Evolutionary conservation across 1,139 yeast species (phyloP).

Genomic region (Candida glucosophila): DNA sequence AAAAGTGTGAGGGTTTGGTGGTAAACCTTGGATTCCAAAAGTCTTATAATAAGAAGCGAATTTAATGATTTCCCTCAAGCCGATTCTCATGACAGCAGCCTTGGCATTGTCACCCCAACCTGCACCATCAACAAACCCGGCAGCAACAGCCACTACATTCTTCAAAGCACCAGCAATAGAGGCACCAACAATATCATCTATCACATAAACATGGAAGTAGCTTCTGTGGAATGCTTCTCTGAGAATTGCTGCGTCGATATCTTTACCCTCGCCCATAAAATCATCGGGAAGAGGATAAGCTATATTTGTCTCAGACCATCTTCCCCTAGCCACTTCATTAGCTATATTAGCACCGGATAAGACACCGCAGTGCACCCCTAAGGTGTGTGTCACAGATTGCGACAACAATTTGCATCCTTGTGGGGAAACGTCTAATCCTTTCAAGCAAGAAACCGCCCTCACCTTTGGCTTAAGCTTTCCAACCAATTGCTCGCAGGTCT

Average conservation of each 20-base stretch:
- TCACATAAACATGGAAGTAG: conserved; percentile 87
- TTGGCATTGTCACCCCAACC: conserved; percentile 99
- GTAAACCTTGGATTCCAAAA: conserved; percentile 62
- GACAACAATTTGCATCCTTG: conserved; percentile 77
- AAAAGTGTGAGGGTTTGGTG: conserved; percentile 72
- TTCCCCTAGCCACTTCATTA: conserved; percentile 85
- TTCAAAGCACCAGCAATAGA: conserved; percentile 93
- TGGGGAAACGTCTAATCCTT: conserved; percentile 80
- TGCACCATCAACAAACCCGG: conserved; percentile 90
- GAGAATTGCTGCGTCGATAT: conserved; percentile 60
- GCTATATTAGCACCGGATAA: conserved; percentile 94
- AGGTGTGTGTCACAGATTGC: conserved; percentile 61
- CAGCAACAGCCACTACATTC: conserved; percentile 87
- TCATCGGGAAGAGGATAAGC: conserved; percentile 73
- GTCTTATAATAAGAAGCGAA: conserved; percentile 41
- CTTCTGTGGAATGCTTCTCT: conserved; percentile 86
- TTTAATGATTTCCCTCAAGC: conserved; percentile 72
- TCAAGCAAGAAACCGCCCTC: conserved; percentile 86
- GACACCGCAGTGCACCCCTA: conserved; percentile 88
- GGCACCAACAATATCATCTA: conserved; percentile 87
- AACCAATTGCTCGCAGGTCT: conserved; percentile 62
- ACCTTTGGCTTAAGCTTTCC: conserved; percentile 62
- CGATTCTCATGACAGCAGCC: conserved; percentile 92
- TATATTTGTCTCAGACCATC: conserved; percentile 92
- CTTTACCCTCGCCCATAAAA: conserved; percentile 62